phyloP scores from a whole-genome alignment of 352 stramenopile genomes.

The Globisporangium uncinulatum region DNA sequence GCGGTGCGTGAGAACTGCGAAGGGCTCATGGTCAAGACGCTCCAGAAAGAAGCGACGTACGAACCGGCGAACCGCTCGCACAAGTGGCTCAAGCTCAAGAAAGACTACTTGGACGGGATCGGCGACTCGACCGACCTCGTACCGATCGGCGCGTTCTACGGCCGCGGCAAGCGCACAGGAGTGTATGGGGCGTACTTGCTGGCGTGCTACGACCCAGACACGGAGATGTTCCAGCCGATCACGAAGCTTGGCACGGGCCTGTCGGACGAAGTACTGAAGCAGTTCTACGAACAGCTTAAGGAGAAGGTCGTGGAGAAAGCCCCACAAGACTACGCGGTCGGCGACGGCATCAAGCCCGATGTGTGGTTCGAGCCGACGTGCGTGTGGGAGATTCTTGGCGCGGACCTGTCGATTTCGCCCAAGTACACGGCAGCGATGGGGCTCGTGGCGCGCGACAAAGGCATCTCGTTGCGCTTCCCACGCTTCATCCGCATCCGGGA shows the following conservation, averaged over 20 bases:
- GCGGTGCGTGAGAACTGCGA: slow-evolving; percentile 93
- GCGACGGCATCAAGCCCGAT: slow-evolving; percentile 85
- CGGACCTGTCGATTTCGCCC: slow-evolving; percentile 97
- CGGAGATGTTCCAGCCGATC: slow-evolving; percentile 97
- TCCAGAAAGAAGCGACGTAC: slow-evolving; percentile 96
- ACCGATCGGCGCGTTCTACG: slow-evolving; percentile 97
- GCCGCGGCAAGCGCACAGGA: slow-evolving; percentile 93
- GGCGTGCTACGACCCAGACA: slow-evolving; percentile 97
- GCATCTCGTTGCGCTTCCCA: slow-evolving; percentile 98
- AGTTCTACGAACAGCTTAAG: slow-evolving; percentile 81
- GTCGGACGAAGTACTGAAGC: slow-evolving; percentile 97
- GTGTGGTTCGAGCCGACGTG: slow-evolving; percentile 95
- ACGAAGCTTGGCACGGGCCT: slow-evolving; percentile 94
- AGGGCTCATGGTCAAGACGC: slow-evolving; percentile 99
- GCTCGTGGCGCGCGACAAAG: slow-evolving; percentile 87
- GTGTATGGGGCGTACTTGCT: slow-evolving; percentile 98
- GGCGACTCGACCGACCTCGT: slow-evolving; percentile 98
- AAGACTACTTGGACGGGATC: slow-evolving; percentile 98
- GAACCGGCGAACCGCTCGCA: slow-evolving; percentile 96
- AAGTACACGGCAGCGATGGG: slow-evolving; percentile 96
- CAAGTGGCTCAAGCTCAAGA: slow-evolving; percentile 99
- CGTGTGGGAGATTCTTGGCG: slow-evolving; percentile 98
- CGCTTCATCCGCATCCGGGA: slow-evolving; percentile 96
- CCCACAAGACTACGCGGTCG: slow-evolving; percentile 90
- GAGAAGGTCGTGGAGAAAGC: slow-evolving; percentile 79